A percentile compares a stretch with the other conserved stretches of the same genome.
Conservation (phyloP, 805 yeast species). For the Saccharomycopsis schoenii region DNA sequence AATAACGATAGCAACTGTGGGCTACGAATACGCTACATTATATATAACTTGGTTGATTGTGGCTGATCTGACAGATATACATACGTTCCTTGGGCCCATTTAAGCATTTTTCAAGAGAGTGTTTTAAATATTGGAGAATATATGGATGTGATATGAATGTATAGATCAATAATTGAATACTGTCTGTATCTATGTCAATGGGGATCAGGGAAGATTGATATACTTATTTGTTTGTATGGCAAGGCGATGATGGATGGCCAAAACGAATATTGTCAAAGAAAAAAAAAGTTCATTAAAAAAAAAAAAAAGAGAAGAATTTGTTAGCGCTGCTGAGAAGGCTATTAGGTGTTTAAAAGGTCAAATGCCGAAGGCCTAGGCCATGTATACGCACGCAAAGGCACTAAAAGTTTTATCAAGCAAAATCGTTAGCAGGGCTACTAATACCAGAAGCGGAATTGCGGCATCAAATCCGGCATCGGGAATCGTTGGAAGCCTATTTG, state of each 20-base stretch:
- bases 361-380: too few relatives aligned
- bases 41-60: too few relatives aligned
- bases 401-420: too few relatives aligned
- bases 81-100: slow-evolving; percentile 20
- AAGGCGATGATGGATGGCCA: slow-evolving; percentile 1
- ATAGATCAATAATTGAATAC: not conserved
- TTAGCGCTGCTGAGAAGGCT: not conserved
- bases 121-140: not conserved
- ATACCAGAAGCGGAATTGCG: too few relatives aligned
- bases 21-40: too few relatives aligned
- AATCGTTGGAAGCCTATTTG: too few relatives aligned
- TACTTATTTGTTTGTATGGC: not conserved
- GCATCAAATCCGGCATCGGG: too few relatives aligned
- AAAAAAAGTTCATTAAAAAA: too few relatives aligned
- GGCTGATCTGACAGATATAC: not conserved
- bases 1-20: too few relatives aligned
- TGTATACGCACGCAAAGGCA: too few relatives aligned
- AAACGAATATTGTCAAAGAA: not conserved
- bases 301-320: too few relatives aligned
- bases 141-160: not conserved
- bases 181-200: not conserved
- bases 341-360: not conserved
- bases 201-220: not conserved
- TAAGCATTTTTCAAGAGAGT: slow-evolving; percentile 18
- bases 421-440: too few relatives aligned